Evolutionary conservation across 2,329 filamentous ascomycete species (phyloP), one percentile per base, ranked within the genome.

Genomic region (Arthrobotrys megalospora): DNA sequence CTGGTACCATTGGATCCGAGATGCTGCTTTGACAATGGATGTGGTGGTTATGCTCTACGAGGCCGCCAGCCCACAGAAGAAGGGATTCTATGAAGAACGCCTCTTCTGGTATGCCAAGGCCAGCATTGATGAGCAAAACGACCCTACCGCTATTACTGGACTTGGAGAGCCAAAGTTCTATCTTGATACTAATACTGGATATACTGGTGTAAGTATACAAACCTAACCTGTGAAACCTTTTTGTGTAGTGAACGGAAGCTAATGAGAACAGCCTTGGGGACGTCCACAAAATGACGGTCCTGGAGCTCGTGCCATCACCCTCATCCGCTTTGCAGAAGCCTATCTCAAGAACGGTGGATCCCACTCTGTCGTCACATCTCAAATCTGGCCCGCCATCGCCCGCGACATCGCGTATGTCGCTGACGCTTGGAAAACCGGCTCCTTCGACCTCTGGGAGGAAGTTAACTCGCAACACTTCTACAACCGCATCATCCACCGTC

Each of bases 371-470:
- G 86, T 95, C 65, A 88, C 94, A 55, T 86, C 87, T 58, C 95
- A 94, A 10, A 73, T 82, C 48, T 82, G 81, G 66, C 62, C 79
- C 24, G 36, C 72, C 19, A 80, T 82, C 55, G 80, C 80, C 34
- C 76, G 80, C 80, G 93, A 96, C 81, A 87, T 96, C 38, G 87
- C 87, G 52, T 96, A 95, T 80, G 90, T 93, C 6, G 88, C 90
- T 0, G 89, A 93, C 82, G 92, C 93, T 85, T 93, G 91, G 89
- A 85, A 89, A 88, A 77, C 84, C 87, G 66, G 87, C 28, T 76
- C 87, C 3, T 96, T 90, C 82, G 93, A 96, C 83, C 87, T 96
- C 2, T 96, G 93, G 93, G 93, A 96, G 83, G 93, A 96, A 83
- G 89, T 94, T 12, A 86, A 87, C 24, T 91, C 92, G 47, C 90